A percentile compares a stretch with the other conserved stretches of the same genome.
These are phyloP conservation scores for Chytriomyces hyalinus DNA, from an alignment of 192 early-diverging fungal species.

Conservation along the genomic window DNA sequence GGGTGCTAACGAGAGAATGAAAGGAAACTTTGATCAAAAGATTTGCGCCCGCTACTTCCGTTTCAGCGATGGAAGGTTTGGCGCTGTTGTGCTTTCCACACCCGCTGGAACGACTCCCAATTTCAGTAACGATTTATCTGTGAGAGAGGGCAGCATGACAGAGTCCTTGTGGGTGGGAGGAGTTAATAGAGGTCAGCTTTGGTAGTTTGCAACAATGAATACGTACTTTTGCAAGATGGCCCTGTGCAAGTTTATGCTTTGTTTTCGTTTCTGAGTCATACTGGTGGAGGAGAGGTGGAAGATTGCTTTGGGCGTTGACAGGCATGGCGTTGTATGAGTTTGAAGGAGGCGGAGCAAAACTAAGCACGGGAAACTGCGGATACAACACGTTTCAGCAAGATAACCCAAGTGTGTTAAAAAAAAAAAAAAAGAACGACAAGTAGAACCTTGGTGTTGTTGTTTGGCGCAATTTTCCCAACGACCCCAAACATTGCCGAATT, in stretches of 20 bases:
- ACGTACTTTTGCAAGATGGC: conserved; percentile 12
- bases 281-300: neutral
- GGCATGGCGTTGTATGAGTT: neutral
- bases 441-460: conserved; percentile 25
- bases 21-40: too few relatives aligned
- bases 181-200: neutral
- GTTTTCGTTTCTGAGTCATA: conserved; percentile 8
- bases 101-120: neutral
- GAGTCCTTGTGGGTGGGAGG: neutral
- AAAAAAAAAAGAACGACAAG: neutral
- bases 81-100: neutral
- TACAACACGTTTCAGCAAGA: neutral
- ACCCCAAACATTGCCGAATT: conserved; percentile 22
- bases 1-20: too few relatives aligned
- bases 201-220: neutral
- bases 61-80: conserved; percentile 18
- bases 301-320: neutral
- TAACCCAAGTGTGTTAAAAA: neutral
- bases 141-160: conserved; percentile 18
- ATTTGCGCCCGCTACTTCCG: conserved; percentile 3
- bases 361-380: conserved; percentile 8
- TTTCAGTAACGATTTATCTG: conserved; percentile 10
- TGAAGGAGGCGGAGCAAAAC: conserved; percentile 9
- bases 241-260: conserved; percentile 16
- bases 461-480: conserved; percentile 28